Conservation (phyloP, 257 asterid species). For the Handroanthus guayacan region DNA sequence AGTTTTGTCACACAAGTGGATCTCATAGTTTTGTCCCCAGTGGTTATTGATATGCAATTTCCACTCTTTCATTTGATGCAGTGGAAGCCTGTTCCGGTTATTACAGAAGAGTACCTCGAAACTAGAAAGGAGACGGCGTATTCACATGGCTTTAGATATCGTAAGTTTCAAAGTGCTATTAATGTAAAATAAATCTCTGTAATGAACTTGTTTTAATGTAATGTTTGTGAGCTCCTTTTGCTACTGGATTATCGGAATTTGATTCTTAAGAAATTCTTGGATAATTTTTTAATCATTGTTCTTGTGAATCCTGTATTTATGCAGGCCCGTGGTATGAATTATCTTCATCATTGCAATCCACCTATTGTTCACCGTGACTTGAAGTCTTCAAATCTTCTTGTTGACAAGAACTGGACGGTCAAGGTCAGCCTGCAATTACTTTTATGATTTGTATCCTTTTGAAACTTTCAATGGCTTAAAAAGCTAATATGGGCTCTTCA, state of each 20-base stretch:
- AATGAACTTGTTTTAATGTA: conserved; percentile 9
- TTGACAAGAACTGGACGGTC: conserved; percentile 98
- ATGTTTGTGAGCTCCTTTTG: conserved; percentile 10
- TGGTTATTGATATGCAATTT: conserved; percentile 19
- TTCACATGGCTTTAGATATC: conserved; percentile 93
- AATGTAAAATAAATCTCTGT: conserved; percentile 22
- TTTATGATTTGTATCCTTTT: neutral
- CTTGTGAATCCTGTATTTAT: conserved; percentile 20
- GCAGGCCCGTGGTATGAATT: conserved; percentile 96
- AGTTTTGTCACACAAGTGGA: conserved; percentile 18
- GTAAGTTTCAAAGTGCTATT: conserved; percentile 55
- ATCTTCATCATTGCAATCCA: conserved; percentile 90
- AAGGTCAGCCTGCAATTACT: conserved; percentile 59
- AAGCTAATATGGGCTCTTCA: conserved; percentile 13
- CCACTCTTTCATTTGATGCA: conserved; percentile 43
- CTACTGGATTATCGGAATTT: conserved; percentile 14
- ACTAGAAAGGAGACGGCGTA: conserved; percentile 85
- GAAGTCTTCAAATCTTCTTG: conserved; percentile 98
- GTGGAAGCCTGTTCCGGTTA: conserved; percentile 95
- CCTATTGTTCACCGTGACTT: conserved; percentile 92
- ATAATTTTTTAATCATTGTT: neutral
- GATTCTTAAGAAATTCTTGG: neutral
- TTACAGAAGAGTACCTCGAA: conserved; percentile 73
- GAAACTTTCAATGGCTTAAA: conserved; percentile 8
- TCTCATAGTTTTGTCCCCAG: neutral